A percentile compares a stretch with the other conserved stretches of the same genome.
Evolutionary conservation across 768 basidiomycete species (phyloP).

Genomic region (Rhodotorula diobovata): DNA sequence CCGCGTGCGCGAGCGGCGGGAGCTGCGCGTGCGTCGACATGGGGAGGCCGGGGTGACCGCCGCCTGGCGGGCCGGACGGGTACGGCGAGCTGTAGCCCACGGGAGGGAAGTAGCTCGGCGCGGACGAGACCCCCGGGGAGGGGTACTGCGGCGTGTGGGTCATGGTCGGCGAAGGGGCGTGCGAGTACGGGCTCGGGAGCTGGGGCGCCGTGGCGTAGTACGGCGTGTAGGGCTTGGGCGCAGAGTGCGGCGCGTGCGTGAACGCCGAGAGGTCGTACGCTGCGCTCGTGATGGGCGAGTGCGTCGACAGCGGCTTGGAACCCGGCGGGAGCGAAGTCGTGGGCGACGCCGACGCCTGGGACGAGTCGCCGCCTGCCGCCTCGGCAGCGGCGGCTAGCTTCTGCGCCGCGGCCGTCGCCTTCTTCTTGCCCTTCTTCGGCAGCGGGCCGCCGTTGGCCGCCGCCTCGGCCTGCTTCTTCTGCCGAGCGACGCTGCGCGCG

Average conservation of each 20-base stretch:
- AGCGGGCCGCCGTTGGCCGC: conserved; percentile 5
- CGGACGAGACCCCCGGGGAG: neutral
- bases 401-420: neutral
- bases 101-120: conserved; percentile 1
- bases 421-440: conserved; percentile 17
- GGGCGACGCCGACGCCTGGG: neutral
- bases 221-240: conserved; percentile 25
- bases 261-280: conserved; percentile 7
- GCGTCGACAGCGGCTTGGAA: neutral
- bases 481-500: conserved; percentile 31
- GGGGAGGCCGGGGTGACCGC: neutral
- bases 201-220: conserved; percentile 16
- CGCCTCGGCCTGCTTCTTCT: conserved; percentile 28
- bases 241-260: conserved; percentile 3
- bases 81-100: neutral
- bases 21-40: conserved; percentile 1
- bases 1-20: neutral
- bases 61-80: neutral
- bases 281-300: neutral
- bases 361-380: neutral
- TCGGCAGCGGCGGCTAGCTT: neutral
- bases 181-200: conserved; percentile 3
- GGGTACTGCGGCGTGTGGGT: conserved; percentile 7
- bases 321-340: neutral
- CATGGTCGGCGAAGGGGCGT: neutral